Evolutionary conservation across 208 protist genomes (phyloP).

Genomic region (Leishmania martiniquensis): DNA sequence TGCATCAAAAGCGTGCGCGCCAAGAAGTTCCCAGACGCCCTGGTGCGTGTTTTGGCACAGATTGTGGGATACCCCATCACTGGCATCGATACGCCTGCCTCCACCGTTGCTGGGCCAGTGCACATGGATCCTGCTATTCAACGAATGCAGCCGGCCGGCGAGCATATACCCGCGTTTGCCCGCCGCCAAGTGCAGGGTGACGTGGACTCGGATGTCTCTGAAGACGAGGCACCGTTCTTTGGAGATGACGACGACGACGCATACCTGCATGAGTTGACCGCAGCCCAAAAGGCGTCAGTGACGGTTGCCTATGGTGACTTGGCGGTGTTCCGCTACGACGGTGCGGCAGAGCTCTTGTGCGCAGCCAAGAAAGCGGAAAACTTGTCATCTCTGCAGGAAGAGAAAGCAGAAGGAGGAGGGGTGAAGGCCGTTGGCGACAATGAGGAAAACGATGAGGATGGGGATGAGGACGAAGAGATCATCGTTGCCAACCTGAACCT

Average conservation of each 20-base stretch:
- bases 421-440: conserved; percentile 12
- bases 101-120: not conserved
- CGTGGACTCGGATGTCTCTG: conserved; percentile 31
- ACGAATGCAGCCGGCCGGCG: conserved; percentile 21
- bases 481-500: conserved; percentile 42
- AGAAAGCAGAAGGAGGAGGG: not conserved
- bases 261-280: conserved; percentile 46
- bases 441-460: conserved; percentile 40
- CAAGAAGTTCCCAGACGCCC: conserved; percentile 68
- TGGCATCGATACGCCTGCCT: conserved; percentile 12
- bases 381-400: not conserved
- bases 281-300: conserved; percentile 49
- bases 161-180: conserved; percentile 40
- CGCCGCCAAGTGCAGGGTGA: conserved; percentile 18
- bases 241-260: conserved; percentile 41
- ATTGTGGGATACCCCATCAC: conserved; percentile 66
- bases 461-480: conserved; percentile 41
- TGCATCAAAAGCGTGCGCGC: conserved; percentile 77
- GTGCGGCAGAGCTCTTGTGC: conserved; percentile 21
- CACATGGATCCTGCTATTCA: conserved; percentile 25
- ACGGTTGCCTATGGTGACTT: conserved; percentile 67
- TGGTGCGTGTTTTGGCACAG: conserved; percentile 55
- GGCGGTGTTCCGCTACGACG: conserved; percentile 58
- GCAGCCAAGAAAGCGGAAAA: conserved; percentile 29
- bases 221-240: conserved; percentile 28